A percentile compares a stretch with the other conserved stretches of the same genome.
Conservation (phyloP, 2,329 filamentous ascomycete species). For the Dryadomyces quercivorus region DNA sequence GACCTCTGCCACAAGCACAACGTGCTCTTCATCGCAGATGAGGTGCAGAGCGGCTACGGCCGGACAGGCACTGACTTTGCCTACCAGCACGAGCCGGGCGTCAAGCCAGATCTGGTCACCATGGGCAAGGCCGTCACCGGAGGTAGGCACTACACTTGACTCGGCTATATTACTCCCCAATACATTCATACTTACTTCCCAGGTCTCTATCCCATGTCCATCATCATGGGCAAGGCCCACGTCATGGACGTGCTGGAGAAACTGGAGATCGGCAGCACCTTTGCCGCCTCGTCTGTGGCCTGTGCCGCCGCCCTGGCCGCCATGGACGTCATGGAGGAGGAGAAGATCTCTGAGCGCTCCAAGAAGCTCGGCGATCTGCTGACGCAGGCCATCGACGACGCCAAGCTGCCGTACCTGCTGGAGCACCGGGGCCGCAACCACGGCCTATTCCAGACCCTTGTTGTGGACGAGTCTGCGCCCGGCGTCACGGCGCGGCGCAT, state of each 20-base stretch:
- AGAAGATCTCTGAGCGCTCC: slow-evolving; percentile 1
- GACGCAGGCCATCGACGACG: slow-evolving; percentile 1
- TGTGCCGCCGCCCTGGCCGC: slow-evolving; percentile 2
- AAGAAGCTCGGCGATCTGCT: not conserved
- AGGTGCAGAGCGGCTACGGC: slow-evolving; percentile 3
- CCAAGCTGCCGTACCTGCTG: not conserved
- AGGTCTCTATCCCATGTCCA: slow-evolving; percentile 2
- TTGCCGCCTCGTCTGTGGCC: slow-evolving; percentile 1
- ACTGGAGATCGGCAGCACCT: slow-evolving; percentile 2
- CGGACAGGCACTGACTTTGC: slow-evolving; percentile 2
- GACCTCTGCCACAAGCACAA: slow-evolving; percentile 3
- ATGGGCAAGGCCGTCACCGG: slow-evolving; percentile 2
- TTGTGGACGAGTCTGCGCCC: not conserved
- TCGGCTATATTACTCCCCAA: too few species aligned
- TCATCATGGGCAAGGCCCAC: slow-evolving; percentile 2
- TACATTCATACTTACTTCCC: not conserved
- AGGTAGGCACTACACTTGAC: not conserved
- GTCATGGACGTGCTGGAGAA: slow-evolving; percentile 1
- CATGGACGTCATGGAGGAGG: slow-evolving; percentile 2
- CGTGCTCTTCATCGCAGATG: slow-evolving; percentile 13
- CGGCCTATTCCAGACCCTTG: slow-evolving; percentile 4
- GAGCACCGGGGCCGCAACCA: slow-evolving; percentile 2
- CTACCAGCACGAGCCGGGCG: slow-evolving; percentile 3
- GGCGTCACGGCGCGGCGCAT: slow-evolving; percentile 1
- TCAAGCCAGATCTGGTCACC: not conserved